These are phyloP conservation scores for Elongisporangium prolatum DNA, from an alignment of 352 stramenopile genomes.

Conservation along the genomic window DNA sequence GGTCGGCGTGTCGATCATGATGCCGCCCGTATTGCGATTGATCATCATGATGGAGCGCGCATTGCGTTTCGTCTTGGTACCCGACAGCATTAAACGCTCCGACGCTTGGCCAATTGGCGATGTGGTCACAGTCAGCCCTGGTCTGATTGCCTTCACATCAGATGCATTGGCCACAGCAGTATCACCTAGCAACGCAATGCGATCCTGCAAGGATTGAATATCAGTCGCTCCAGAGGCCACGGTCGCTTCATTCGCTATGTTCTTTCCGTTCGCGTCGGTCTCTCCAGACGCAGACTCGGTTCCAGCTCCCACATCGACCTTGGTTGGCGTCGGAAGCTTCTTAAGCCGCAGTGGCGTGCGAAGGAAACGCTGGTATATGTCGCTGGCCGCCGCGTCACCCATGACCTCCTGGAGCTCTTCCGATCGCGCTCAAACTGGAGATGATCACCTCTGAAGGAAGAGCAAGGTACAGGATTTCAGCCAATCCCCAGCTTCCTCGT, in stretches of 20 bases:
- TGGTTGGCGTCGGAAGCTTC: constrained; percentile 1
- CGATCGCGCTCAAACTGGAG: neutral
- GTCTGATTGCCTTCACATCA: neutral
- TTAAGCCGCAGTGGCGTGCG: constrained; percentile 42
- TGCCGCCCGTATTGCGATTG: constrained; percentile 23
- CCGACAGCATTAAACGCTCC: neutral
- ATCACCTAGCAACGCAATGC: neutral
- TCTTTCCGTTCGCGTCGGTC: neutral
- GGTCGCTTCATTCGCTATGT: neutral
- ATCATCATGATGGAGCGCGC: constrained; percentile 20
- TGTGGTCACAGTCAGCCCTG: neutral
- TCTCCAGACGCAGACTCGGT: neutral
- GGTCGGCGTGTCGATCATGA: constrained; percentile 38
- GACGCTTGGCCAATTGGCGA: neutral
- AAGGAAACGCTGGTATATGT: constrained; percentile 42
- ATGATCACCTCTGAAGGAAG: constrained; percentile 5
- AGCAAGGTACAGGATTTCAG: neutral
- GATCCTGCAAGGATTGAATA: neutral
- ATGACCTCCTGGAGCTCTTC: constrained; percentile 9
- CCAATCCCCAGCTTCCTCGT: neutral
- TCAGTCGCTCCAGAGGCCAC: neutral
- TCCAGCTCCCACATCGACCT: neutral
- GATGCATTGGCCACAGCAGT: neutral
- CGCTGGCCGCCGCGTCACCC: constrained; percentile 19
- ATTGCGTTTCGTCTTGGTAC: constrained; percentile 36